Conservation (phyloP, 352 stramenopile genomes). For the Globisporangium okanoganense region DNA sequence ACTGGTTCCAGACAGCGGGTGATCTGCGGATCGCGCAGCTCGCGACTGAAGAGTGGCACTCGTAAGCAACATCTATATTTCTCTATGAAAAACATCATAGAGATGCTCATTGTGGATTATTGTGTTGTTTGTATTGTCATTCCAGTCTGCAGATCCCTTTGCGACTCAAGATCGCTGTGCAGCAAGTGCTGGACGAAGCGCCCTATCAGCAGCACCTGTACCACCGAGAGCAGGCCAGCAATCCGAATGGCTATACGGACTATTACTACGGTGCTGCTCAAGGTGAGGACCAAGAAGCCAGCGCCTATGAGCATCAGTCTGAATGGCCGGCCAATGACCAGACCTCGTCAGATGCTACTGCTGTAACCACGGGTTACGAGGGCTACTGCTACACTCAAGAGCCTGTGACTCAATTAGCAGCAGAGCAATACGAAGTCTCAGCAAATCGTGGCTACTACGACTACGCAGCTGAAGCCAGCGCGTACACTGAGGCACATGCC, state of each 20-base stretch:
- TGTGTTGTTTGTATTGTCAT: no score
- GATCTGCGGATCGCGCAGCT: slow-evolving; percentile 44
- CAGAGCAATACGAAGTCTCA: not conserved
- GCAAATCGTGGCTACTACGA: not conserved
- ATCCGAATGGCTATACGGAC: slow-evolving; percentile 12
- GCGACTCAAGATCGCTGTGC: slow-evolving; percentile 60
- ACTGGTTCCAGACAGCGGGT: slow-evolving; percentile 65
- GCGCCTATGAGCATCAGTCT: not conserved
- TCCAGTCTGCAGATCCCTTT: slow-evolving; percentile 44
- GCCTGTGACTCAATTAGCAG: not conserved
- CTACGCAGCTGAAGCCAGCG: not conserved
- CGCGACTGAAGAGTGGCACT: slow-evolving; percentile 43
- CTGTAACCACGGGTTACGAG: not conserved
- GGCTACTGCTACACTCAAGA: slow-evolving; percentile 11
- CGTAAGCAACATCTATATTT: slow-evolving; percentile 20
- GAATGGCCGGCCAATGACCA: not conserved
- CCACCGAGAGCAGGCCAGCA: slow-evolving; percentile 2
- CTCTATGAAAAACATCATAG: no score
- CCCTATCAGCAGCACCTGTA: slow-evolving; percentile 8
- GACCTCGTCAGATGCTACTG: not conserved
- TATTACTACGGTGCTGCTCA: slow-evolving; percentile 3
- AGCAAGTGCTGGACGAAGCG: slow-evolving; percentile 49
- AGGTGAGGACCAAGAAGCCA: not conserved
- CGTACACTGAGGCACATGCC: not conserved
- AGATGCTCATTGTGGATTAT: not conserved